phyloP scores from a whole-genome alignment of 1,284 basidiomycete genomes.

The Leccinum subrobustum region DNA sequence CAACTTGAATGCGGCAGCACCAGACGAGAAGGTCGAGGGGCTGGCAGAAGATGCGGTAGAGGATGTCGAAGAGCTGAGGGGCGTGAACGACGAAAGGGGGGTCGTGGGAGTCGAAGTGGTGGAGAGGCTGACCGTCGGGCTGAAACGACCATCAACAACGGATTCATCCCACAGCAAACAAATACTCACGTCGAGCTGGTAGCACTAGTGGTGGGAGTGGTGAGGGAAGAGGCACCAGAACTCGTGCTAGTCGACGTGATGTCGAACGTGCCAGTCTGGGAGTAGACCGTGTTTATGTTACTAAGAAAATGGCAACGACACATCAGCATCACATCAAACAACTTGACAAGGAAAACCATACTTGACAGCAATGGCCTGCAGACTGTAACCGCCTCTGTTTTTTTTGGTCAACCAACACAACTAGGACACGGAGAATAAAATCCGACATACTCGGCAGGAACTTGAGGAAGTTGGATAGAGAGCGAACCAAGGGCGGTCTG shows the following conservation, averaged over 20 bases:
- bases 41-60: conserved; percentile 14
- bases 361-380: conserved; percentile 50
- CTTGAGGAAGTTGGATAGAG: conserved; percentile 46
- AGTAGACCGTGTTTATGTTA: conserved; percentile 48
- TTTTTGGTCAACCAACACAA: conserved; percentile 3
- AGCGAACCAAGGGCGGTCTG: conserved; percentile 36
- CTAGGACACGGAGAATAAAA: not conserved
- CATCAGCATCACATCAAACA: not conserved
- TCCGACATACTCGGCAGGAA: conserved; percentile 48
- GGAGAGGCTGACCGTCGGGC: not conserved
- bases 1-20: conserved; percentile 25
- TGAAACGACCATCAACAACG: conserved; percentile 6
- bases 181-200: conserved; percentile 17
- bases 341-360: conserved; percentile 13
- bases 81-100: not conserved
- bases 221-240: not conserved
- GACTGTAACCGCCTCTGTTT: conserved; percentile 48
- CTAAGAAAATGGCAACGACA: conserved; percentile 25
- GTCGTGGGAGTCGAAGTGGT: not conserved
- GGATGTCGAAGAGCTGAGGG: conserved; percentile 2
- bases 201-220: conserved; percentile 17
- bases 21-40: conserved; percentile 23
- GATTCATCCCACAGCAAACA: fast-evolving
- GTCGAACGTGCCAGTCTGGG: conserved; percentile 43
- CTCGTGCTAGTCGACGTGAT: conserved; percentile 27